phyloP scores from a whole-genome alignment of 2,329 filamentous ascomycete genomes.

The Penicillium psychrosexuale region DNA sequence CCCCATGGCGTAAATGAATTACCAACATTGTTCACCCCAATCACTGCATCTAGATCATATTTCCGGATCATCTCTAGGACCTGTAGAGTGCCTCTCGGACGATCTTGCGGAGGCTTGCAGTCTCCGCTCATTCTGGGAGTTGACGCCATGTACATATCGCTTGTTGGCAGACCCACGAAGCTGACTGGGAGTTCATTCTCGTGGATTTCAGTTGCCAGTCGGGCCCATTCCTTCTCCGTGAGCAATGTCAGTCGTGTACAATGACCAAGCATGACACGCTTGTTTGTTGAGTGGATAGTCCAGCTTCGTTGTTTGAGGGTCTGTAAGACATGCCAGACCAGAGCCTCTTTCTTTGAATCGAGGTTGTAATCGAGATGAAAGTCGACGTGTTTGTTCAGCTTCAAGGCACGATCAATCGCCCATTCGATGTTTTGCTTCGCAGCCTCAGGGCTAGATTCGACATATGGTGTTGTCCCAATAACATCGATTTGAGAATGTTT shows the following conservation, averaged over 20 bases:
- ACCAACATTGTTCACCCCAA: conserved; percentile 69
- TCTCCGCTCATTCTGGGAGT: conserved; percentile 26
- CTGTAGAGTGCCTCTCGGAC: conserved; percentile 60
- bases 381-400: conserved; percentile 58
- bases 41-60: conserved; percentile 57
- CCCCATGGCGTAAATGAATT: conserved; percentile 73
- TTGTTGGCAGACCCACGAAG: conserved; percentile 68
- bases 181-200: conserved; percentile 54
- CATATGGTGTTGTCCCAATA: conserved; percentile 67
- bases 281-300: conserved; percentile 41
- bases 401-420: conserved; percentile 56
- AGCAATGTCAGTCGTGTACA: conserved; percentile 65
- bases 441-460: conserved; percentile 53
- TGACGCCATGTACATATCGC: conserved; percentile 70
- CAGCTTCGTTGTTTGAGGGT: conserved; percentile 52
- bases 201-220: conserved; percentile 49
- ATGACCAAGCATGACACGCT: conserved; percentile 62
- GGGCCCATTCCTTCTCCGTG: conserved; percentile 47
- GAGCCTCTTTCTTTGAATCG: conserved; percentile 47
- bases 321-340: conserved; percentile 55
- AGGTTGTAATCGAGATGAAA: conserved; percentile 72
- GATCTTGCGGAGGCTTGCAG: conserved; percentile 15
- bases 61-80: conserved; percentile 59
- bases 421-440: conserved; percentile 60
- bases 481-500: conserved; percentile 50